Evolutionary conservation across 2,329 filamentous ascomycete genomes (phyloP), one percentile per base, ranked within the genome.

Genomic region (Aspergillus unguis): DNA sequence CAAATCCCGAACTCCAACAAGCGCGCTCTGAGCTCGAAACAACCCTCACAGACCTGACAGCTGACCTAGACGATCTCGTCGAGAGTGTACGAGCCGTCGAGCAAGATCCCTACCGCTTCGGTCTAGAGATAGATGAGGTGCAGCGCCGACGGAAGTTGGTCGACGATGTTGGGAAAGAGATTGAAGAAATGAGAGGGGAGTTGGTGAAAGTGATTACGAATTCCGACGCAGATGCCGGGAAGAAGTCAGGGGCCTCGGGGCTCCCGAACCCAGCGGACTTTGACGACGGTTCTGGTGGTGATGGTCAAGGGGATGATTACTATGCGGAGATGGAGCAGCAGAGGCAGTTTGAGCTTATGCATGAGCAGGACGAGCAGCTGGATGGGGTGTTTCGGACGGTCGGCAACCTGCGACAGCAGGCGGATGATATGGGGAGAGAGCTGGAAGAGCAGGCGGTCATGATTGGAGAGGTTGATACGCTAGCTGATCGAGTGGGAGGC

Each of bases 331-430:
- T 95, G 65, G 92, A 97, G 77, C 87, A 95, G 71, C 86, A 94
- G 74, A 84, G 95, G 69, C 95, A 99, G 76, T 70, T 88, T 67
- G 83, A 92, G 73, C 88, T 99, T 73, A 92, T 99, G 87, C 84
- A 87, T 60, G 90, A 96, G 72, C 94, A 99, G 77, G 94, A 99
- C 69, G 81, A 92, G 74, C 88, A 94, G 63, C 80, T 99, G 1
- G 92, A 97, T 68, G 89, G 88, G 11, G 92, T 99, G 43, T 96
- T 95, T 68, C 84, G 86, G 60, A 97, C 92, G 1, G 94, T 99
- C 26, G 92, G 92, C 2, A 96, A 91, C 68, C 74, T 99, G 67
- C 80, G 92, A 51, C 81, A 87, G 67, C 94, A 97, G 78, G 95
- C 94, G 1, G 86, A 95, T 72, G 89, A 91, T 62, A 99, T 99